These are phyloP conservation scores for Extremus antarcticus DNA, from an alignment of 495 filamentous ascomycete species.

Conservation along the genomic window DNA sequence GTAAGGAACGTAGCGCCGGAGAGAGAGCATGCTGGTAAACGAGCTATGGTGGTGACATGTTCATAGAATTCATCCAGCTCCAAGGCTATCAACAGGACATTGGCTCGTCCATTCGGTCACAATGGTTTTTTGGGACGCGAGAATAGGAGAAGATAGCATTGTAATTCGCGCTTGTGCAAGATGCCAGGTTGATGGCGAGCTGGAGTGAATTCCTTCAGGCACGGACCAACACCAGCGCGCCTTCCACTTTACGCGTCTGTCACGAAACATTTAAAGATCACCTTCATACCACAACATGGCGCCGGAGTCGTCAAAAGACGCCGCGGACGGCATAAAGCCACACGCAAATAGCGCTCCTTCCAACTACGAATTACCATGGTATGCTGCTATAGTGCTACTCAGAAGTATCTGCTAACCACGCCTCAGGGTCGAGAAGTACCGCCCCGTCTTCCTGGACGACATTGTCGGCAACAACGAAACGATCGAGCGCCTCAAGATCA, in stretches of 20 bases:
- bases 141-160: no score
- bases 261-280: no score
- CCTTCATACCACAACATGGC: constrained; percentile 29
- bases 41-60: no score
- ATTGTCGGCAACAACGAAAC: constrained; percentile 97
- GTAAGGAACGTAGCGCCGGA: constrained; percentile 8
- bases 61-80: no score
- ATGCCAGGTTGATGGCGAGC: no score
- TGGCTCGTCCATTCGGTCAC: no score
- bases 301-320: constrained; percentile 69
- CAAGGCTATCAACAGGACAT: no score
- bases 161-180: no score
- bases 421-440: constrained; percentile 93
- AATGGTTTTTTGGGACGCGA: no score
- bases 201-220: no score
- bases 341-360: constrained; percentile 45
- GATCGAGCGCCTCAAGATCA: constrained; percentile 94
- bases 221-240: no score
- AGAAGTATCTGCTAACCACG: not conserved
- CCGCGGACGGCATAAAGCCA: constrained; percentile 54
- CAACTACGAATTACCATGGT: constrained; percentile 90
- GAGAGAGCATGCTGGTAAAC: constrained; percentile 3
- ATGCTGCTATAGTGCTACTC: constrained; percentile 20
- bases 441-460: constrained; percentile 87
- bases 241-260: no score